Conservation (phyloP, 306 rosid species). For the Casuarina equisetifolia region DNA sequence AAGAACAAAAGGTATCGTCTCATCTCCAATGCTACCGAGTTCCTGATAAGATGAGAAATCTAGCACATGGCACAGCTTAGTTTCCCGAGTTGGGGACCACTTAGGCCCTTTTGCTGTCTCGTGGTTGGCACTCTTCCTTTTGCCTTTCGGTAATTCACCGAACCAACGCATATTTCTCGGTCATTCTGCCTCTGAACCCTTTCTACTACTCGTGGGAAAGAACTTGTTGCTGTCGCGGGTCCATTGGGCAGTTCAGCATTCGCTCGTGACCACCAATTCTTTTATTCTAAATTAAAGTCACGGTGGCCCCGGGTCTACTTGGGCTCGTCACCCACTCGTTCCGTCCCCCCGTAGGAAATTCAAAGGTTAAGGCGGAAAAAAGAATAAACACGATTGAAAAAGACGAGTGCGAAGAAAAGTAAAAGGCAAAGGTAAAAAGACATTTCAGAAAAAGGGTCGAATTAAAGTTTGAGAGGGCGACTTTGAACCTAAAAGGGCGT, state of each 20-base stretch:
- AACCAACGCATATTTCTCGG: not conserved
- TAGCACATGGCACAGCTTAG: constrained; percentile 34
- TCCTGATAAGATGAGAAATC: constrained; percentile 36
- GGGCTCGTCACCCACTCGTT: too few relatives aligned
- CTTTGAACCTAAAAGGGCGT: not conserved
- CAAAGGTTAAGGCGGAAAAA: not conserved
- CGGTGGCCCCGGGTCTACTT: too few relatives aligned
- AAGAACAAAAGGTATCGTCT: constrained; percentile 17
- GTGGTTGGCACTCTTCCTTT: constrained; percentile 21
- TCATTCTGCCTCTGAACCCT: not conserved
- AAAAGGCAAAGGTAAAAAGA: not conserved
- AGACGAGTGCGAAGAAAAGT: not conserved
- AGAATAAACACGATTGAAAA: not conserved
- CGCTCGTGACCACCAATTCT: too few relatives aligned
- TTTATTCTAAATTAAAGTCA: too few relatives aligned
- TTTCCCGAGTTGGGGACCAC: constrained; percentile 55
- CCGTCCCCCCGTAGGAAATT: too few relatives aligned
- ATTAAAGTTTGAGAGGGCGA: not conserved
- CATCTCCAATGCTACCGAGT: constrained; percentile 22
- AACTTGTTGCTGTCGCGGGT: not conserved
- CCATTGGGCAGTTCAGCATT: not conserved
- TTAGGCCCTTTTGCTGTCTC: constrained; percentile 13
- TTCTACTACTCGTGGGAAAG: not conserved
- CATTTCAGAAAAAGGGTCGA: not conserved
- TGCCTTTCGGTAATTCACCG: not conserved